Percentiles rank a stretch among this genome's conserved stretches.
These are phyloP conservation scores for Cornus controversa DNA, from an alignment of 148 eudicot genomes.

Conservation along the genomic window DNA sequence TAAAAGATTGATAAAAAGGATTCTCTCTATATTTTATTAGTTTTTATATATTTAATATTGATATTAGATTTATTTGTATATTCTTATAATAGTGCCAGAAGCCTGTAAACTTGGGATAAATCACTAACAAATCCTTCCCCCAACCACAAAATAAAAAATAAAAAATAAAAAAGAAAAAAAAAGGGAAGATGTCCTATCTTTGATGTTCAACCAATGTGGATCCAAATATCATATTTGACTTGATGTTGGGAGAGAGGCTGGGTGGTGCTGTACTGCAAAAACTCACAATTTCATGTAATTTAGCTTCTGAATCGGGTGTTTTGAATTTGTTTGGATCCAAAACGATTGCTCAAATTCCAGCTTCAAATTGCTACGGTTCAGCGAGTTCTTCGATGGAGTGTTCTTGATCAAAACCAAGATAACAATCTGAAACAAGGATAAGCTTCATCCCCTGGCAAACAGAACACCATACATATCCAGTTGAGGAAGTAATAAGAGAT, in stretches of 20 bases:
- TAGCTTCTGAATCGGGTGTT: background rate
- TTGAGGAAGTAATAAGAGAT: background rate
- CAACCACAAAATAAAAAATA: too few relatives aligned
- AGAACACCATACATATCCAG: background rate
- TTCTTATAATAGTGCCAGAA: too few relatives aligned
- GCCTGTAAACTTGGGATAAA: too few relatives aligned
- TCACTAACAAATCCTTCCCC: too few relatives aligned
- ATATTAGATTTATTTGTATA: too few relatives aligned
- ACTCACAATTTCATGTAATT: background rate
- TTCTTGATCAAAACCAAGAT: conserved; percentile 80
- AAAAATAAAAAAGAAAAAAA: too few relatives aligned
- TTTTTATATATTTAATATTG: too few relatives aligned
- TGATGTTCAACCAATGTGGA: too few relatives aligned
- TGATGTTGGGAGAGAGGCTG: background rate
- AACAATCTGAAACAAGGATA: conserved; percentile 84
- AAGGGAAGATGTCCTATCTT: too few relatives aligned
- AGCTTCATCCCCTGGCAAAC: conserved; percentile 74
- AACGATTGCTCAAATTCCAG: background rate
- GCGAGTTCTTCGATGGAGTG: conserved; percentile 53
- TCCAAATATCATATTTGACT: too few relatives aligned
- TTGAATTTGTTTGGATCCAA: background rate
- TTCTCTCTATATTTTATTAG: too few relatives aligned
- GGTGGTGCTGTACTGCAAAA: background rate
- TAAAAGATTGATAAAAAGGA: too few relatives aligned
- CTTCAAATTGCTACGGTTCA: conserved; percentile 14